Percentiles rank a stretch among this genome's conserved stretches.
phyloP scores from a whole-genome alignment of 2,329 filamentous ascomycete species.

The Leptographium lundbergii region DNA sequence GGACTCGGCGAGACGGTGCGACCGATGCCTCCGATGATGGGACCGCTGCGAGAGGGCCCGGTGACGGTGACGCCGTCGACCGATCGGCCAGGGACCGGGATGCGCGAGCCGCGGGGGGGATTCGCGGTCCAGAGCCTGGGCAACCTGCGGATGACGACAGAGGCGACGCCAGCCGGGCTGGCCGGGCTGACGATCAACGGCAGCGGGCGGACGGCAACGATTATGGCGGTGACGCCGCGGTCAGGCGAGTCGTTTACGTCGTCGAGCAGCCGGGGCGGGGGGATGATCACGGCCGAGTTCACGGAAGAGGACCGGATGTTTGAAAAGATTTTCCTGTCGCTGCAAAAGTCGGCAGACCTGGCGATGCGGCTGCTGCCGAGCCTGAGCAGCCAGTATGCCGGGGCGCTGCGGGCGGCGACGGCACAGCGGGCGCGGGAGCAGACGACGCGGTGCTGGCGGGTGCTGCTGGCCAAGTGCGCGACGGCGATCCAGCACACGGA shows the following conservation, averaged over 20 bases:
- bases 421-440: constrained; percentile 46
- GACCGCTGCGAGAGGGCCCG: constrained; percentile 16
- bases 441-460: constrained; percentile 53
- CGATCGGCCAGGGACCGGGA: constrained; percentile 28
- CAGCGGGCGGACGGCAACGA: constrained; percentile 34
- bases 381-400: constrained; percentile 53
- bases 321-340: constrained; percentile 66
- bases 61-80: constrained; percentile 33
- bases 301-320: constrained; percentile 70
- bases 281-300: constrained; percentile 40
- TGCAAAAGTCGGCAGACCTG: constrained; percentile 61
- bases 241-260: constrained; percentile 72
- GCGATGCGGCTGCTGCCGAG: constrained; percentile 59
- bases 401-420: constrained; percentile 50
- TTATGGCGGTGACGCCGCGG: constrained; percentile 56
- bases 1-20: constrained; percentile 26
- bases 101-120: constrained; percentile 25
- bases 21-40: constrained; percentile 30
- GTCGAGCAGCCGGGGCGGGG: constrained; percentile 32
- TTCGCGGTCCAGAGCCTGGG: constrained; percentile 31
- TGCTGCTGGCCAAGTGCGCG: constrained; percentile 58
- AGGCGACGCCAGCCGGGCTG: constrained; percentile 27
- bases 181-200: constrained; percentile 25
- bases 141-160: constrained; percentile 44
- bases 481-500: constrained; percentile 62